Evolutionary conservation across 257 asterid genomes (phyloP).

Genomic region (Solanum sitiens): DNA sequence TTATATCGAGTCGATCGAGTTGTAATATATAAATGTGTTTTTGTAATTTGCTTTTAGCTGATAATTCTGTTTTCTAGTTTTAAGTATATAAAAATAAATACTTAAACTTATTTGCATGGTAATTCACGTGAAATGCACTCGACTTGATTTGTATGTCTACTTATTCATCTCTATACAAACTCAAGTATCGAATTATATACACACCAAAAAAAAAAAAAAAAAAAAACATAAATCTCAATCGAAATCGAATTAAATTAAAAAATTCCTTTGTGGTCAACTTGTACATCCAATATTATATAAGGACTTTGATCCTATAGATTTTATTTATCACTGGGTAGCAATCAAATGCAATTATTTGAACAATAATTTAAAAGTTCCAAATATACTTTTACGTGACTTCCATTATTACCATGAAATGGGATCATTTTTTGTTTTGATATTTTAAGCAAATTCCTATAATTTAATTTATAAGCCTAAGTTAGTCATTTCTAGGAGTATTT

Average conservation of each 20-base stretch:
- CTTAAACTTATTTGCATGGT: background rate
- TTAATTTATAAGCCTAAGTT: background rate
- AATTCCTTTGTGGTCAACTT: background rate
- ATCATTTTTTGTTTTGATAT: background rate
- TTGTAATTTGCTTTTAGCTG: fast-evolving
- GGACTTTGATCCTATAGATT: background rate
- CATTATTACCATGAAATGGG: background rate
- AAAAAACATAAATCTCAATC: too few relatives aligned
- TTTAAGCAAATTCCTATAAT: background rate
- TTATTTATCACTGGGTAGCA: background rate
- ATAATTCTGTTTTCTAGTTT: too few relatives aligned
- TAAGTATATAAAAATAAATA: too few relatives aligned
- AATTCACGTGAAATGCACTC: too few relatives aligned
- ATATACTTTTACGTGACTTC: background rate
- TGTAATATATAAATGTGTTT: too few relatives aligned
- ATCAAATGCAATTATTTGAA: background rate
- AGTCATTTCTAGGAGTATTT: background rate
- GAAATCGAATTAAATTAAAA: background rate
- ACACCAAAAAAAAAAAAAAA: too few relatives aligned
- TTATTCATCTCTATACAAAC: too few relatives aligned
- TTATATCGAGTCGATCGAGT: too few relatives aligned
- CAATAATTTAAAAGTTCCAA: background rate
- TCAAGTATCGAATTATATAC: too few relatives aligned
- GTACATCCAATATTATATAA: background rate
- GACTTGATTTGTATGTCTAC: too few relatives aligned